Base-by-base conservation (phyloP, 1,139 yeast genomes). In the Scheffersomyces quercinus region DNA sequence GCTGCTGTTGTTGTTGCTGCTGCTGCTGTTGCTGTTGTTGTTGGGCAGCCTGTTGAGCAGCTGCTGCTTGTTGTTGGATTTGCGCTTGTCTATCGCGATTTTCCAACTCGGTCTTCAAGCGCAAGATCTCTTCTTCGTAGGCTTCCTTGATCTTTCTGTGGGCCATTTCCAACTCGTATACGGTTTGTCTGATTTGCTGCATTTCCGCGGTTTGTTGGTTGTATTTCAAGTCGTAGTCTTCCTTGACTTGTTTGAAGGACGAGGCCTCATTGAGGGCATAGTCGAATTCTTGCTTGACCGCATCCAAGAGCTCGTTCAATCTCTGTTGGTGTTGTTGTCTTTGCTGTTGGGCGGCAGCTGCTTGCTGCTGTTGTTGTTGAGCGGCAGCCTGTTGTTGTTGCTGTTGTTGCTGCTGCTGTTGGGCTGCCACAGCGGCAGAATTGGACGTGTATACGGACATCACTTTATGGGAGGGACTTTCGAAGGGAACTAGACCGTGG, bases 111-210 rank as follows among this genome's bases (percentile, higher is more conserved):
- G 87, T 83, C 65, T 91, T 89, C 64, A 91, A 77, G 52, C 95
- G 78, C 62, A 82, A 75, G 49, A 93, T 88, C 66, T 93, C 98
- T 58, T 88, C 96, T 65, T 91, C 97, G 66, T 93, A 93, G 39
- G 95, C 91, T 59, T 91, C 98, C 70, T 91, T 91, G 79, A 93
- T 88, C 64, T 89, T 88, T 55, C 96, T 78, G 69, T 93, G 98
- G 38, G 96, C 95, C 80, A 86, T 81, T 64, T 93, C 98, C 58
- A 93, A 78, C 64, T 93, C 98, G 61, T 85, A 90, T 39, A 93
- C 96, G 13, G 96, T 88, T 61, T 89, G 95, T 59, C 97, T 81
- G 52, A 93, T 91, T 64, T 88, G 96, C 62, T 90, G 95, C 83
- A 93, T 85, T 66, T 93, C 99, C 42, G 88, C 89, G 43, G 90